phyloP scores from a whole-genome alignment of 768 basidiomycete species.

The Lactifluus echinatus region DNA sequence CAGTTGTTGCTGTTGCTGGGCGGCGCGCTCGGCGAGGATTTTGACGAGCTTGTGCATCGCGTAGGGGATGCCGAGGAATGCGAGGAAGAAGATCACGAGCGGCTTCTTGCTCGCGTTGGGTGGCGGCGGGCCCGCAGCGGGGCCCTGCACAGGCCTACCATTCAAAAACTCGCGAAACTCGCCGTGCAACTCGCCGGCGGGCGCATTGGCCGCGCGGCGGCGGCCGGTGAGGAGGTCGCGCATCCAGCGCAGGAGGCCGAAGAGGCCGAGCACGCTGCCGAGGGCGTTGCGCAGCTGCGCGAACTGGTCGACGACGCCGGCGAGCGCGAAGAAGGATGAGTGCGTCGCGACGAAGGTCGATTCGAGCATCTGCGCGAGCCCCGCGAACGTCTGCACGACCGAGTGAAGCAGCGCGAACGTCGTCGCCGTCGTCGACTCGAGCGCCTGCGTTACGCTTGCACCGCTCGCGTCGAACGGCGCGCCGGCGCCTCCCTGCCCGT shows the following conservation, averaged over 20 bases:
- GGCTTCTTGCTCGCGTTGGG: slow-evolving; percentile 82
- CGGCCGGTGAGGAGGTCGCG: slow-evolving; percentile 49
- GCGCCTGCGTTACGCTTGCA: slow-evolving; percentile 74
- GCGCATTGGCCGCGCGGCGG: slow-evolving; percentile 25
- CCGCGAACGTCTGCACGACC: slow-evolving; percentile 90
- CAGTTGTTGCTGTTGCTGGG: slow-evolving; percentile 32
- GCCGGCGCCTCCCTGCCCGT: slow-evolving; percentile 28
- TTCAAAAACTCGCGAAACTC: slow-evolving; percentile 76
- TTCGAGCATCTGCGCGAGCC: slow-evolving; percentile 96
- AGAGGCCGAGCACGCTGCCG: slow-evolving; percentile 87
- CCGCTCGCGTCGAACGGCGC: slow-evolving; percentile 42
- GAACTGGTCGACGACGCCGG: slow-evolving; percentile 93
- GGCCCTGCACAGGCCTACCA: slow-evolving; percentile 49
- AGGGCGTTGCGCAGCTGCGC: slow-evolving; percentile 85
- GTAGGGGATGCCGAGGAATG: slow-evolving; percentile 88
- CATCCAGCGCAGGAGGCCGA: slow-evolving; percentile 85
- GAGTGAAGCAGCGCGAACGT: slow-evolving; percentile 92
- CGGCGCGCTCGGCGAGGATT: slow-evolving; percentile 58
- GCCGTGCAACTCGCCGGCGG: slow-evolving; percentile 37
- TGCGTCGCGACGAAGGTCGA: slow-evolving; percentile 96
- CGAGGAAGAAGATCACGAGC: slow-evolving; percentile 85
- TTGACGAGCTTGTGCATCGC: slow-evolving; percentile 87
- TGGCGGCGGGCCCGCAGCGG: slow-evolving; percentile 22
- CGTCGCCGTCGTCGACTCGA: slow-evolving; percentile 83
- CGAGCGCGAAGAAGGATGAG: slow-evolving; percentile 93